These are phyloP conservation scores for Aureobasidium lini DNA, from an alignment of 2,329 filamentous ascomycete species.

Conservation along the genomic window DNA sequence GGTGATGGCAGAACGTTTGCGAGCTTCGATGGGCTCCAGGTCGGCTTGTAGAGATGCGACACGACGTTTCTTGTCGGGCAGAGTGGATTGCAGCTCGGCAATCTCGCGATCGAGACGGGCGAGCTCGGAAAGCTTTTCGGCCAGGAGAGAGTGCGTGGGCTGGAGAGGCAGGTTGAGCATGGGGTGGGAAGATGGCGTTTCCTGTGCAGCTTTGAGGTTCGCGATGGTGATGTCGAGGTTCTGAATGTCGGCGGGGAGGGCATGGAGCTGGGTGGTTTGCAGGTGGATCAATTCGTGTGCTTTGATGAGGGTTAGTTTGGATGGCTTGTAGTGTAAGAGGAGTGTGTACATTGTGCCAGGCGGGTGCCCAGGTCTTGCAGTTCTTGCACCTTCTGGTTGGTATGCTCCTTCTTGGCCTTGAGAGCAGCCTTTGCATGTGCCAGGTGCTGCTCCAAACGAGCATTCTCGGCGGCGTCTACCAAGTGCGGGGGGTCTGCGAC, in stretches of 20 bases:
- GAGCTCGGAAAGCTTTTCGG: constrained; percentile 34
- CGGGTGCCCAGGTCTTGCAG: constrained; percentile 6
- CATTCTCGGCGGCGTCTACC: constrained; percentile 74
- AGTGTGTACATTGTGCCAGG: not conserved
- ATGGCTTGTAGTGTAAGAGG: not conserved
- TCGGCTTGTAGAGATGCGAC: constrained; percentile 61
- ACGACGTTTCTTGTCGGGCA: constrained; percentile 60
- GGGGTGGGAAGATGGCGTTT: constrained; percentile 30
- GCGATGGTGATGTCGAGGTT: constrained; percentile 45
- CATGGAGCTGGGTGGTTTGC: constrained; percentile 44
- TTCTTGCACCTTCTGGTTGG: constrained; percentile 31
- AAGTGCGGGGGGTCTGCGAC: constrained; percentile 84
- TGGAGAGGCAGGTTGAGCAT: constrained; percentile 37
- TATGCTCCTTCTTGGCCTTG: constrained; percentile 69
- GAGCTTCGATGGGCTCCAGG: constrained; percentile 59
- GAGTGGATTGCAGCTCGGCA: constrained; percentile 48
- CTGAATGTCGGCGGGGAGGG: constrained; percentile 46
- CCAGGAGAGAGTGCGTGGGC: constrained; percentile 34
- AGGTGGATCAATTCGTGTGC: constrained; percentile 49
- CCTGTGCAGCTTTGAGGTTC: constrained; percentile 34
- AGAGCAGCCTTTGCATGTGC: constrained; percentile 64
- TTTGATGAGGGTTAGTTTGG: constrained; percentile 17
- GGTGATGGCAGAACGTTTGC: constrained; percentile 55
- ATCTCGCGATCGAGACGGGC: constrained; percentile 37
- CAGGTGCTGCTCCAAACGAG: constrained; percentile 64